Percentiles rank a stretch among this genome's conserved stretches.
phyloP scores from a whole-genome alignment of 2,329 filamentous ascomycete species.

The Trichoderma atrobrunneum region DNA sequence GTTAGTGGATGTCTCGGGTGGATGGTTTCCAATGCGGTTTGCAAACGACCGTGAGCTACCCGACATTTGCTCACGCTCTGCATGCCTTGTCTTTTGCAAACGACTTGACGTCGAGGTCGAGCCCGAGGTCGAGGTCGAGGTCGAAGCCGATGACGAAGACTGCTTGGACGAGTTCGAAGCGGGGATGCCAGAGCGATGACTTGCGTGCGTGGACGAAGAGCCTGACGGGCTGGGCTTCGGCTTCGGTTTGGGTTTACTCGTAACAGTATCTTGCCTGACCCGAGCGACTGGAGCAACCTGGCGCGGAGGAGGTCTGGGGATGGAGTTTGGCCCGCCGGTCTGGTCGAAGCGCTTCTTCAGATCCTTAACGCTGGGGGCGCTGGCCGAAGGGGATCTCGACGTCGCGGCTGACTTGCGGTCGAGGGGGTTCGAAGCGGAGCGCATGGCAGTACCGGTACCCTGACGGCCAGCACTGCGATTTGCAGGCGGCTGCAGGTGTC shows the following conservation, averaged over 20 bases:
- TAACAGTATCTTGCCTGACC: constrained; percentile 32
- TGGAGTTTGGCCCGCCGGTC: constrained; percentile 41
- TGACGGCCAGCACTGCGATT: constrained; percentile 42
- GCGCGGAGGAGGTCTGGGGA: constrained; percentile 37
- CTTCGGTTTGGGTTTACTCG: constrained; percentile 25
- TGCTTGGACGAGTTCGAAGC: constrained; percentile 26
- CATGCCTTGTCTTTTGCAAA: constrained; percentile 47
- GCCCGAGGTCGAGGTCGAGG: constrained; percentile 25
- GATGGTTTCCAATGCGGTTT: constrained; percentile 36
- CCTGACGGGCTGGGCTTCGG: constrained; percentile 25
- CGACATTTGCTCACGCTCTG: constrained; percentile 50
- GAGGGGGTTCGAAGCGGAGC: constrained; percentile 57
- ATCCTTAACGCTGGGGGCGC: constrained; percentile 73
- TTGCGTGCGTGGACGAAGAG: constrained; percentile 37
- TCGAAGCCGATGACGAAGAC: constrained; percentile 11
- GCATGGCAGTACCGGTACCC: constrained; percentile 30
- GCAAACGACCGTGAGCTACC: constrained; percentile 58
- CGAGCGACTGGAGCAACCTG: constrained; percentile 33
- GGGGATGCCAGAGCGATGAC: constrained; percentile 33
- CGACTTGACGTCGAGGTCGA: constrained; percentile 28
- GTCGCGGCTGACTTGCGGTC: constrained; percentile 40
- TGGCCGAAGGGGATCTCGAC: constrained; percentile 33
- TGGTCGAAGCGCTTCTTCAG: constrained; percentile 77
- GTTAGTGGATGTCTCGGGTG: constrained; percentile 24
- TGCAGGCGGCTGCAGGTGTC: constrained; percentile 43